Base-by-base conservation (phyloP, 1,284 basidiomycete genomes). In the Marasmius fiardii region DNA sequence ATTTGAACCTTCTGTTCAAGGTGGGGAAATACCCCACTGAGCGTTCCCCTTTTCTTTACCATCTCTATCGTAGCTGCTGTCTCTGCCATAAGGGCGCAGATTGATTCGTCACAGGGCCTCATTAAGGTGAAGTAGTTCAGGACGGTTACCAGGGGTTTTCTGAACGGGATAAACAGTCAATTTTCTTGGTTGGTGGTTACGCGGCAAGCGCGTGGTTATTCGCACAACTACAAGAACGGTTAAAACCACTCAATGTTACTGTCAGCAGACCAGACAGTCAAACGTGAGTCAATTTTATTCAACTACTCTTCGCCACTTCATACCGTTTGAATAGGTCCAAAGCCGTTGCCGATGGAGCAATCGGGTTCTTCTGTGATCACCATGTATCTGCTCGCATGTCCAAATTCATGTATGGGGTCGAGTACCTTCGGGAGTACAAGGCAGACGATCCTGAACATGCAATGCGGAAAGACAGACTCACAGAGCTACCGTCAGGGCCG, bases 301-400 rank as follows among this genome's bases (percentile, higher is more conserved):
- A 20, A 3, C 57, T 57, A 34, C 54, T 18, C 5, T 21, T 51
- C 4, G 23, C 24, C 43, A 11, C 53, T 35, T 48, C 37, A 44
- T 26, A 53, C 11, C 35, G n/a, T 26, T 18, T 34, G 34, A 60
- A 33, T 60, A 90, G 88, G 21, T 90, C 88, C 18, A 90, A 90
- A 68, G 88, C 88, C 4, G 88, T 90, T 4, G 88, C 88, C 33
- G 88, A 91, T 61, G 88, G 88, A 18, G 88, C 88, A 1, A 82
- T 90, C 60, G 88, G 88, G 12, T 91, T 90, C 69, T 90, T 89
- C 68, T 88, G 85, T 61, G 88, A 91, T 65, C 88, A 90, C 59
- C 85, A 89, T 61, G 88, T 90, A 58, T 86, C 85, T 6, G 86
- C 88, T 33, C 80, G 88, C 39, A 82, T 90, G 72, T 85, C 86